Evolutionary conservation across 306 rosid species (phyloP).

Genomic region (Vicia faba): DNA sequence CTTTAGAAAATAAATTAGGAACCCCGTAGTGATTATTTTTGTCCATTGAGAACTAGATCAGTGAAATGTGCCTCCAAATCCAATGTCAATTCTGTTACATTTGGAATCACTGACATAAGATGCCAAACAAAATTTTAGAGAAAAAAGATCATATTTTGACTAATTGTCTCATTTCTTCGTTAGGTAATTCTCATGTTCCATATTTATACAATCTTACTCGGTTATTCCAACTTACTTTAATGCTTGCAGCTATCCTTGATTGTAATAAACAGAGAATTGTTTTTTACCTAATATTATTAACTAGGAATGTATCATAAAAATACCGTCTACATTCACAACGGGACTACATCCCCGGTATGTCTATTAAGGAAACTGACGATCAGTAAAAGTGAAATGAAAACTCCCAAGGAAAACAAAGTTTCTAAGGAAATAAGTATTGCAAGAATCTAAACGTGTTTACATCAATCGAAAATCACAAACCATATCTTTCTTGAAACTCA

Average conservation of each 20-base stretch:
- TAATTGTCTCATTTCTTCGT: constrained; percentile 15
- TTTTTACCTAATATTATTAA: constrained; percentile 18
- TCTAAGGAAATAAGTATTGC: constrained; percentile 19
- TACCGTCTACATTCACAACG: constrained; percentile 19
- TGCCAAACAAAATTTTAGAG: background rate
- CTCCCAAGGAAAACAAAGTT: background rate
- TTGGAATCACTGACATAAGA: constrained; percentile 5
- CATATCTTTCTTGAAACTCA: constrained; percentile 99
- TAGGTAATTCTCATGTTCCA: background rate
- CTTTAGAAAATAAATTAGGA: constrained; percentile 1
- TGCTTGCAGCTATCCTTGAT: constrained; percentile 6
- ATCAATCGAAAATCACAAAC: constrained; percentile 56
- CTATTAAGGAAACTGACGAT: constrained; percentile 18
- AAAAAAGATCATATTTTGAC: background rate
- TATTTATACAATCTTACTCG: background rate
- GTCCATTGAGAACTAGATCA: constrained; percentile 8
- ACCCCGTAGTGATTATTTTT: background rate
- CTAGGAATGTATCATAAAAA: constrained; percentile 12
- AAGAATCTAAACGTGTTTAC: constrained; percentile 32
- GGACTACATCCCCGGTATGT: background rate
- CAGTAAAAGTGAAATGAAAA: constrained; percentile 12
- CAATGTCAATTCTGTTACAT: constrained; percentile 1
- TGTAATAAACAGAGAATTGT: constrained; percentile 20
- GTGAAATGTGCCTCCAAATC: constrained; percentile 21
- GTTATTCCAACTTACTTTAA: background rate